Conservation (phyloP, 495 filamentous ascomycete species). For the Halenospora varia region DNA sequence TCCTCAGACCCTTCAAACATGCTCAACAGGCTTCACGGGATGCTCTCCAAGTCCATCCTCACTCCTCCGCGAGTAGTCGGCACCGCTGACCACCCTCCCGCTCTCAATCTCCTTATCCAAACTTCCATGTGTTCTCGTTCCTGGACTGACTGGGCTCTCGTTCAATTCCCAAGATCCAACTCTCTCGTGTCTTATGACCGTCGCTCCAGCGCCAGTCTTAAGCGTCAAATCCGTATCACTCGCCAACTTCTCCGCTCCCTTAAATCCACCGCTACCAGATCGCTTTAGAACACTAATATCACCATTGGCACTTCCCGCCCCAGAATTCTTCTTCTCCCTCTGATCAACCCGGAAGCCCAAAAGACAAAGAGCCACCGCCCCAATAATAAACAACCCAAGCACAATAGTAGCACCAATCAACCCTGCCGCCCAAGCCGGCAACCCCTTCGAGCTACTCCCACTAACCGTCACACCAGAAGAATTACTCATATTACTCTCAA, state of each 20-base stretch:
- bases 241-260: constrained; percentile 43
- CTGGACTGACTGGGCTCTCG: constrained; percentile 14
- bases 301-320: constrained; percentile 12
- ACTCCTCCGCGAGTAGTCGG: constrained; percentile 13
- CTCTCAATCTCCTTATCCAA: constrained; percentile 21
- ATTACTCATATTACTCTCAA: constrained; percentile 6
- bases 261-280: constrained; percentile 37
- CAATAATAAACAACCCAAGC: constrained; percentile 45
- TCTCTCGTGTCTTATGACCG: constrained; percentile 38
- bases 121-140: background rate
- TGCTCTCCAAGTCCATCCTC: constrained; percentile 21
- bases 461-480: background rate
- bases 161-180: constrained; percentile 51
- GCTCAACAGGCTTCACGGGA: constrained; percentile 18
- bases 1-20: constrained; percentile 8
- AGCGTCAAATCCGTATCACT: constrained; percentile 44
- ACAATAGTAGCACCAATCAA: constrained; percentile 63
- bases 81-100: constrained; percentile 8
- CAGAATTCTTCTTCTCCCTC: background rate
- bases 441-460: background rate
- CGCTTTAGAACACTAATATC: constrained; percentile 10
- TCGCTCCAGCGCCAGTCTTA: constrained; percentile 23
- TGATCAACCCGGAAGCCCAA: constrained; percentile 33
- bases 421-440: constrained; percentile 36
- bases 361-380: constrained; percentile 26